Percentiles rank a stretch among this genome's conserved stretches.
phyloP scores from a whole-genome alignment of 257 asterid species.

The Solanum bulbocastanum region DNA sequence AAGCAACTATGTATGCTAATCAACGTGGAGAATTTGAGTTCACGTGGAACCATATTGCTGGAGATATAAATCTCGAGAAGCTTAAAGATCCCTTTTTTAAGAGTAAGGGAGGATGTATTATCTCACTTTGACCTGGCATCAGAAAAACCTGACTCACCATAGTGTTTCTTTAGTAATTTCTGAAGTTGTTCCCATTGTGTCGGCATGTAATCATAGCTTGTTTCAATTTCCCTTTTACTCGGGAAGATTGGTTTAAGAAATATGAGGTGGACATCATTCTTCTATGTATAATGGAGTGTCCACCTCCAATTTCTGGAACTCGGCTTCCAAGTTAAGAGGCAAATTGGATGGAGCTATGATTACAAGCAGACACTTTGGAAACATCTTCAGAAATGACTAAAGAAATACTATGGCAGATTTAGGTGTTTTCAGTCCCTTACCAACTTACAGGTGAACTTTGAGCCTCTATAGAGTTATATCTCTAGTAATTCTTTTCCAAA shows the following conservation, averaged over 20 bases:
- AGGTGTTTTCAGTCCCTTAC: not conserved
- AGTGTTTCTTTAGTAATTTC: not conserved
- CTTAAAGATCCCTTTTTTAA: not conserved
- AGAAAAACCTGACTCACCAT: not conserved
- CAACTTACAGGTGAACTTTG: not conserved
- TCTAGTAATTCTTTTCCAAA: not conserved
- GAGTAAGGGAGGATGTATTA: not conserved
- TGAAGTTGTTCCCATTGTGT: not conserved
- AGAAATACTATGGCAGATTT: not conserved
- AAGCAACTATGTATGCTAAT: slow-evolving; percentile 37
- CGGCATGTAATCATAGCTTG: not conserved
- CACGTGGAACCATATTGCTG: slow-evolving; percentile 22
- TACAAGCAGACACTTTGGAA: not conserved
- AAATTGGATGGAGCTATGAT: not conserved
- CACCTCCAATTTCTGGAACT: not conserved
- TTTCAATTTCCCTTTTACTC: not conserved
- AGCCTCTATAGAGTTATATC: not conserved
- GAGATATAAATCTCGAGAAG: not conserved
- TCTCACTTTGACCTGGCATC: not conserved
- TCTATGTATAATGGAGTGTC: no score
- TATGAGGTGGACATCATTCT: no score
- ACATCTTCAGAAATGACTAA: not conserved
- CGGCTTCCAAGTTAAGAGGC: not conserved
- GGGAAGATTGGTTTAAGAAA: no score
- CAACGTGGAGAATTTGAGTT: slow-evolving; percentile 51